Conservation (phyloP, 1,284 basidiomycete genomes). For the Papiliotrema fonsecae region DNA sequence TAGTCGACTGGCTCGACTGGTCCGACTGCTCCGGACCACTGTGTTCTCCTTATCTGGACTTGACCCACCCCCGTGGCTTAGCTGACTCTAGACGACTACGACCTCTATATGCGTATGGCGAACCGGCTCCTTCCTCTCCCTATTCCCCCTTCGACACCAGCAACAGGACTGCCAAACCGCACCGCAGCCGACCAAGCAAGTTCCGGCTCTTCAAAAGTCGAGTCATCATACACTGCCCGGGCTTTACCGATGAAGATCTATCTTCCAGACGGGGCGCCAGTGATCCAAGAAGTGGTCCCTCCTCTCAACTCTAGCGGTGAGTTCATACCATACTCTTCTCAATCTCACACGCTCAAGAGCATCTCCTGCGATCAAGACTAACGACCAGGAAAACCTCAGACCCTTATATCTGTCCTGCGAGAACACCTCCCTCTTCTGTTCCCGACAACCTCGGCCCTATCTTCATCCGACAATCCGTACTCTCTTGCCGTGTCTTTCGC, state of each 20-base stretch:
- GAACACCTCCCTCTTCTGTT: slow-evolving; percentile 51
- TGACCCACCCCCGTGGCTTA: no score
- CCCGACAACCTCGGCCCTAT: slow-evolving; percentile 21
- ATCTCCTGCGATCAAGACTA: no score
- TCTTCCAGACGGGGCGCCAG: slow-evolving; percentile 77
- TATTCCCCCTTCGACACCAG: slow-evolving; percentile 54
- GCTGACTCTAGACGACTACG: slow-evolving; percentile 71
- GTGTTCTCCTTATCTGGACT: no score
- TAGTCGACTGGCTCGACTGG: no score
- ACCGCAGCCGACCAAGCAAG: slow-evolving; percentile 62
- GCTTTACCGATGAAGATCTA: slow-evolving; percentile 85
- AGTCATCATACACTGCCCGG: slow-evolving; percentile 69
- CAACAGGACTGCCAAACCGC: slow-evolving; percentile 52
- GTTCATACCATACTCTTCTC: neutral
- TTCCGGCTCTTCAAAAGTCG: slow-evolving; percentile 50
- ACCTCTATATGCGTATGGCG: slow-evolving; percentile 87
- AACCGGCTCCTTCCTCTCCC: slow-evolving; percentile 63
- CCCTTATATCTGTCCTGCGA: slow-evolving; percentile 46
- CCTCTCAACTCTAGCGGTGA: slow-evolving; percentile 53
- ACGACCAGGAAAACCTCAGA: slow-evolving; percentile 48
- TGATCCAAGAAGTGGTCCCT: slow-evolving; percentile 80
- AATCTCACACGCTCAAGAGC: no score
- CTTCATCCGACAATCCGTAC: slow-evolving; percentile 21
- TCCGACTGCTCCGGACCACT: no score
- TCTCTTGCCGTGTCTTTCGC: slow-evolving; percentile 58